Evolutionary conservation across 2,329 filamentous ascomycete genomes (phyloP), one percentile per base, ranked within the genome.

Genomic region (Neonectria hederae): DNA sequence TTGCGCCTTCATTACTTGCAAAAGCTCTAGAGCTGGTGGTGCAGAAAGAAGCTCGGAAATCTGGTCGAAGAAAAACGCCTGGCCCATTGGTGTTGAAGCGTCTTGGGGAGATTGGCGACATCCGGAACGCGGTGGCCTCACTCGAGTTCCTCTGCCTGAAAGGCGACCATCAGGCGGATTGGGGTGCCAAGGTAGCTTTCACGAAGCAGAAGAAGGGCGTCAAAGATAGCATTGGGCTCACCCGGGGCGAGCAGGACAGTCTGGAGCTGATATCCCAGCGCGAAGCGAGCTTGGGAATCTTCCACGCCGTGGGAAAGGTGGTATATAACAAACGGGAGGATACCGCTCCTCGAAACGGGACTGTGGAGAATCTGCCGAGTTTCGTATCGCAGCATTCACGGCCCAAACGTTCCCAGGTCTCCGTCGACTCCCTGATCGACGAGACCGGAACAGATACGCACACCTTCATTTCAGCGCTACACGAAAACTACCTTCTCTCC

Each of bases 291-390:
- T 83, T 99, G 3, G 96, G 95, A 1, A 93, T 99, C 54, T 99
- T 99, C 75, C 96, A 99, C 77, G 94, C 96, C 0, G 92, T 98
- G 13, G 96, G 95, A 4, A 97, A 96, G 76, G 92, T 99, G 2
- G 90, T 98, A 1, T 97, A 98, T 81, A 99, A 99, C 81, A 99
- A 97, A 77, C 87, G 96, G 49, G 86, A 91, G 22, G 88, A 90
- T 28, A 76, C 65, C 49, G 77, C 79, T 4, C 79, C 83, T 13
- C 70, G 77, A 9, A 75, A 75, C 9, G 79, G 83, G 32, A 75
- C 78, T 3, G 78, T 79, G 19, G 89, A 91, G 70, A 77, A 78
- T 24, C 80, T 93, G 19, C 90, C 90, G 5, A 71, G 77, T n/a
- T 86, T 88, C 75, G 76, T 92, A 38, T 81, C 83, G 4, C 83